Percentiles rank a stretch among this genome's conserved stretches.
Conservation (phyloP, 1,139 yeast species). For the Taphrina deformans region DNA sequence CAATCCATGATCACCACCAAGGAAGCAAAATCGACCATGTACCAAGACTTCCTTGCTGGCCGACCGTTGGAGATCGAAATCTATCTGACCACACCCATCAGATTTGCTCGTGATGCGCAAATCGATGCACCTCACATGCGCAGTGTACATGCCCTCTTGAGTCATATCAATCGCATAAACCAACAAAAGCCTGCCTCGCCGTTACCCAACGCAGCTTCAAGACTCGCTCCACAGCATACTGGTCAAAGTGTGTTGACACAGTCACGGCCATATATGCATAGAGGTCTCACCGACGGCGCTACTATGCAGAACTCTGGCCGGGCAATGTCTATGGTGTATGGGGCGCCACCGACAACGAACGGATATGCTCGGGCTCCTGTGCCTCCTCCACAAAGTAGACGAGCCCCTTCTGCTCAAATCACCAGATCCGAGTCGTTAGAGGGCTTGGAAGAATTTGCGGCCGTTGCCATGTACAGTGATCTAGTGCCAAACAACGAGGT, state of each 20-base stretch:
- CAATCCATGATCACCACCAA: slow-evolving; percentile 40
- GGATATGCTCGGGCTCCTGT: slow-evolving; percentile 24
- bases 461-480: slow-evolving; percentile 38
- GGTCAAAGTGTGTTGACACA: slow-evolving; percentile 22
- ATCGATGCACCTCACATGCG: slow-evolving; percentile 62
- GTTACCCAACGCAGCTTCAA: not conserved
- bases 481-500: slow-evolving; percentile 12
- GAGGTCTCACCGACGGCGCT: slow-evolving; percentile 5
- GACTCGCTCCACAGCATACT: slow-evolving; percentile 28
- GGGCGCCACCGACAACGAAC: slow-evolving; percentile 30
- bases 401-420: slow-evolving; percentile 2
- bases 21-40: slow-evolving; percentile 61
- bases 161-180: slow-evolving; percentile 40
- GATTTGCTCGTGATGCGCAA: slow-evolving; percentile 56
- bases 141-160: slow-evolving; percentile 59
- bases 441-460: slow-evolving; percentile 39
- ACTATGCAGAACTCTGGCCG: slow-evolving; percentile 1
- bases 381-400: slow-evolving; percentile 7
- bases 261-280: slow-evolving; percentile 1
- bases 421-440: slow-evolving; percentile 36
- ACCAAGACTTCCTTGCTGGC: slow-evolving; percentile 64
- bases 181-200: slow-evolving; percentile 27
- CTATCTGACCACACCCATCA: slow-evolving; percentile 69
- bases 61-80: slow-evolving; percentile 70
- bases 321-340: slow-evolving; percentile 20